phyloP scores from a whole-genome alignment of 2,329 filamentous ascomycete species.

The Talaromyces sp. region DNA sequence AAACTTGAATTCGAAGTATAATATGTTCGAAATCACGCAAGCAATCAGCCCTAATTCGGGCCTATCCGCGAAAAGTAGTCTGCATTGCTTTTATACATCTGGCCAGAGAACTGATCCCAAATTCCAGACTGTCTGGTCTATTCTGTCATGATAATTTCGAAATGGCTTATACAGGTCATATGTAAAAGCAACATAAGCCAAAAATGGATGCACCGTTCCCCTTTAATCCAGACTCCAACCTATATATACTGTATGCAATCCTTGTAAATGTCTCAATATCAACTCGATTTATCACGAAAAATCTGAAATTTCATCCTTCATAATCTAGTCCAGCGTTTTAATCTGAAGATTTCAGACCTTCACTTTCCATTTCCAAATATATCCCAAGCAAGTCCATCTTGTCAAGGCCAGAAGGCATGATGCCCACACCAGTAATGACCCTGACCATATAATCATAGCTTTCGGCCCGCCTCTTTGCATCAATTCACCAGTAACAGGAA shows the following conservation, averaged over 20 bases:
- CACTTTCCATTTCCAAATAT: constrained; percentile 37
- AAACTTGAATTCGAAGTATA: neutral
- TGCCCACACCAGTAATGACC: constrained; percentile 41
- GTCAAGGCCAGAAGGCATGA: constrained; percentile 33
- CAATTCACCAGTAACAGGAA: constrained; percentile 50
- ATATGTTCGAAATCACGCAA: neutral
- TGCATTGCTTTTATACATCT: neutral
- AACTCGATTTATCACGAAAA: neutral
- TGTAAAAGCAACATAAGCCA: neutral
- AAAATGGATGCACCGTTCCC: neutral
- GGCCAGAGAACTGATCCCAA: neutral
- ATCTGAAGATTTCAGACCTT: constrained; percentile 28
- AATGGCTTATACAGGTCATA: neutral
- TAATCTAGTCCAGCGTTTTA: neutral
- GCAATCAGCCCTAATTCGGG: neutral
- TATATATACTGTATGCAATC: neutral
- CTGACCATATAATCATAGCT: constrained; percentile 46
- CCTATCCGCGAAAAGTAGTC: neutral
- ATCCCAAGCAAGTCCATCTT: constrained; percentile 38
- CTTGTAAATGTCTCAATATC: neutral
- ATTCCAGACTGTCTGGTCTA: neutral
- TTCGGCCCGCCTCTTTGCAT: constrained; percentile 45
- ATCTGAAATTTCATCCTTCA: neutral
- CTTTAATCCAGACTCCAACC: neutral
- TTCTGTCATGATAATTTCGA: neutral